Evolutionary conservation across 2,329 filamentous ascomycete genomes (phyloP), one percentile per base, ranked within the genome.

Genomic region (Allantophomopsis cytisporea): DNA sequence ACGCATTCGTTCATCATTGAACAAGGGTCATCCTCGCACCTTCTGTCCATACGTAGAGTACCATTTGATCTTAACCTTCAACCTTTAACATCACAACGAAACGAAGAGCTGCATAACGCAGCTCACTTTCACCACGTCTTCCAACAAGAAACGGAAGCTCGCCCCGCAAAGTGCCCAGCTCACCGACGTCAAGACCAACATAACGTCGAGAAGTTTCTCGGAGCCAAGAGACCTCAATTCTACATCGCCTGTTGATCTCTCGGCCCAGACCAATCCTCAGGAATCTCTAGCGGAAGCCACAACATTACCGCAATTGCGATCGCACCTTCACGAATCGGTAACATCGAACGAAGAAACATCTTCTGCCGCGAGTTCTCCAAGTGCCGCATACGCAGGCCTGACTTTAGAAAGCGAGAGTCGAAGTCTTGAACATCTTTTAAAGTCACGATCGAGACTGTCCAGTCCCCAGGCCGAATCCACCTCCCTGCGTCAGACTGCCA

Each of bases 81-180:
- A 14, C 15, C n/a, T 21, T 14, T n/a, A 36, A 17, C 20, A 5
- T 17, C 13, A 20, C 39, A 35, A 18, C 39, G 43, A 31, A 41
- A 36, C 41, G 15, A 42, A 50, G 53, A 55, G 53, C 54, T 53
- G 52, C 53, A 54, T 2, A 34, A 58, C 58, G 75, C 74, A 78
- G 76, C 76, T 80, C 76, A 63, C 68, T 59, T 66, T 71, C 76
- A 80, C 70, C 61, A 80, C 76, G 76, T 79, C 75, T 75, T 79
- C 73, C 66, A 68, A 64, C 70, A 80, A 80, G 74, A 80, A 80
- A 75, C 70, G 75, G 68, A 80, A 74, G 71, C 71, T 80, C 51
- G 75, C 71, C 45, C 49, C 53, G 38, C 47, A 41, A 39, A 41
- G 43, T 43, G 44, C 31, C 40, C 47, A 49, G 35, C 38, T 45